These are phyloP conservation scores for Saturnispora dispora DNA, from an alignment of 805 yeast species.

Conservation along the genomic window DNA sequence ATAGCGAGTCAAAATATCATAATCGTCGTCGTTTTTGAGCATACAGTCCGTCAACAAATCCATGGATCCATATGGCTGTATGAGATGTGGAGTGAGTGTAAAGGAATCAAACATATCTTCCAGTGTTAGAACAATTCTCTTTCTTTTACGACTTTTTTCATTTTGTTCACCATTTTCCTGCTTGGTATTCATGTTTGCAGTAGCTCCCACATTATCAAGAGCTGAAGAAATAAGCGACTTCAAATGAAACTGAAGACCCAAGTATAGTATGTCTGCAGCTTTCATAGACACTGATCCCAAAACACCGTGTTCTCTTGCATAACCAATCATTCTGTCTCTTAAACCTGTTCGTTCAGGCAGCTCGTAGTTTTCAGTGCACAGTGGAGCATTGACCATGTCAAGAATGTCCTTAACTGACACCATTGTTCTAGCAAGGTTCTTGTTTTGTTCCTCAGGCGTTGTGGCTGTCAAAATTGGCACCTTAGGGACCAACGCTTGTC, in stretches of 20 bases:
- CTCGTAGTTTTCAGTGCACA: slow-evolving; percentile 68
- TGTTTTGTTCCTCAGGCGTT: slow-evolving; percentile 23
- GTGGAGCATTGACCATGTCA: slow-evolving; percentile 74
- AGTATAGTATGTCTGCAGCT: slow-evolving; percentile 62
- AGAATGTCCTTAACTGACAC: slow-evolving; percentile 91
- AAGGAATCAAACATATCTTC: slow-evolving; percentile 63
- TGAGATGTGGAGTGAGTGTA: slow-evolving; percentile 53
- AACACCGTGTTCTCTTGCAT: slow-evolving; percentile 83
- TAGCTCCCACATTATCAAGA: slow-evolving; percentile 57
- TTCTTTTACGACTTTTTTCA: slow-evolving; percentile 10
- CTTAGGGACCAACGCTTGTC: slow-evolving; percentile 71
- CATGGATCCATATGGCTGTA: slow-evolving; percentile 59
- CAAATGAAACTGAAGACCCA: slow-evolving; percentile 79
- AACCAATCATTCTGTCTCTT: slow-evolving; percentile 63
- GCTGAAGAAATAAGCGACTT: slow-evolving; percentile 66
- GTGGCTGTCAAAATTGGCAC: slow-evolving; percentile 59
- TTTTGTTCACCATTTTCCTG: slow-evolving; percentile 9
- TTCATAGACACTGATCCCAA: slow-evolving; percentile 72
- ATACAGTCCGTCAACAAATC: slow-evolving; percentile 40
- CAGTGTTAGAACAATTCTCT: slow-evolving; percentile 39
- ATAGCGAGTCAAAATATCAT: slow-evolving; percentile 15
- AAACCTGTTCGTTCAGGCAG: slow-evolving; percentile 72
- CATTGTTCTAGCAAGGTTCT: slow-evolving; percentile 36
- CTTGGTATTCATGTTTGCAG: neutral
- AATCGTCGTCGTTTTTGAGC: slow-evolving; percentile 50